Evolutionary conservation across 2,329 filamentous ascomycete species (phyloP).

Genomic region (Ophiocordyceps camponoti-leonardi): DNA sequence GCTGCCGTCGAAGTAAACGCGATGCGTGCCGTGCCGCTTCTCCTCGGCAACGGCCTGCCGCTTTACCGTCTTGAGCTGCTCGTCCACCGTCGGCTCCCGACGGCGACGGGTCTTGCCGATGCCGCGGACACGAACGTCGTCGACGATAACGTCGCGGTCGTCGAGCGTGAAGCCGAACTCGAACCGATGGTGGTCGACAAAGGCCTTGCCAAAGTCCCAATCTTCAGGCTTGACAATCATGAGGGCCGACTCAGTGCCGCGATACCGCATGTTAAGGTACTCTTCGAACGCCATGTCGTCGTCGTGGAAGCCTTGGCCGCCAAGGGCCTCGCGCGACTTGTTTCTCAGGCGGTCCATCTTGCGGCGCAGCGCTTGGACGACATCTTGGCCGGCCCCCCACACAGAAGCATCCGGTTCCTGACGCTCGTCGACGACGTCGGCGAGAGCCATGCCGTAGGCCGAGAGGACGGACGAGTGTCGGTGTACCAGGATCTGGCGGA

Average conservation of each 20-base stretch:
- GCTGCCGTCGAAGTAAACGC: conserved; percentile 7
- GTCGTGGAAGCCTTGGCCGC: conserved; percentile 56
- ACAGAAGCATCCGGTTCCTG: conserved; percentile 18
- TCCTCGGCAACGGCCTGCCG: conserved; percentile 26
- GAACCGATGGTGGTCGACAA: conserved; percentile 65
- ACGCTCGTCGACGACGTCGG: conserved; percentile 24
- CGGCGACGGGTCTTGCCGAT: conserved; percentile 44
- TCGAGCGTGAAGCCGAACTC: conserved; percentile 54
- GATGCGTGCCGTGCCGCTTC: conserved; percentile 3
- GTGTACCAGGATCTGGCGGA: conserved; percentile 23
- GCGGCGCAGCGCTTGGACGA: conserved; percentile 42
- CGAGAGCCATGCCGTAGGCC: conserved; percentile 27
- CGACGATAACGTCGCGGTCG: conserved; percentile 21
- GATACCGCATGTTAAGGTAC: conserved; percentile 80
- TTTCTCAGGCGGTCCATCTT: conserved; percentile 69
- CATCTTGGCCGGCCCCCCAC: conserved; percentile 37
- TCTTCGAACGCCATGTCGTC: conserved; percentile 15
- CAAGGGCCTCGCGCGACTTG: conserved; percentile 51
- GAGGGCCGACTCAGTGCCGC: conserved; percentile 76
- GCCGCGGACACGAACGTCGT: conserved; percentile 23
- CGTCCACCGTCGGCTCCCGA: conserved; percentile 64
- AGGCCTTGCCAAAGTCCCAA: conserved; percentile 73
- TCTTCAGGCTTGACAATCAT: conserved; percentile 67
- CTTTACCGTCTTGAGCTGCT: conserved; percentile 58
- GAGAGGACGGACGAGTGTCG: conserved; percentile 27